phyloP scores from a whole-genome alignment of 345 rosid genomes.

The Pistacia integerrima region DNA sequence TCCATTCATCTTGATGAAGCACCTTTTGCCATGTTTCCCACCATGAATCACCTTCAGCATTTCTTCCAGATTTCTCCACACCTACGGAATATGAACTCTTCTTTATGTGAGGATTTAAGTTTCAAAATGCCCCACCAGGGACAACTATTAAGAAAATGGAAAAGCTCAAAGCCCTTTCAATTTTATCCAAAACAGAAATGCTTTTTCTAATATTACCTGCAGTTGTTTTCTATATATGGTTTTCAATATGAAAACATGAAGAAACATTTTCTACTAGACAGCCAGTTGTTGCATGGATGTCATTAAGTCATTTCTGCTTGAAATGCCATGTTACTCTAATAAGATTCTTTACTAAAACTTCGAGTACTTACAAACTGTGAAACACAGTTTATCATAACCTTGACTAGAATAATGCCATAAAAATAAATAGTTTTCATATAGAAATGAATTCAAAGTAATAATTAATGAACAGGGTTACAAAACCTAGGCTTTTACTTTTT shows the following conservation, averaged over 20 bases:
- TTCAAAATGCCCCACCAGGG: not conserved
- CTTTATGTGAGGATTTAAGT: not conserved
- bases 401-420: not conserved
- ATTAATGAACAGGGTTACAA: not conserved
- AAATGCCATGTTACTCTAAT: not conserved
- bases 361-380: not conserved
- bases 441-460: not conserved
- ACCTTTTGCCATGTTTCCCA: slow-evolving; percentile 99
- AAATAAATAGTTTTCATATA: not conserved
- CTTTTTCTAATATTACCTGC: not conserved
- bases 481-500: not conserved
- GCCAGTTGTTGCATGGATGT: not conserved
- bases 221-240: not conserved
- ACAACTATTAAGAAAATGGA: not conserved
- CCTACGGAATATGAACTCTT: slow-evolving; percentile 41
- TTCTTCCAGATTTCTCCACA: slow-evolving; percentile 96
- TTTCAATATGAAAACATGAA: not conserved
- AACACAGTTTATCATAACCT: not conserved
- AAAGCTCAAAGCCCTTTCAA: not conserved
- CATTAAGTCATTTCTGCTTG: not conserved
- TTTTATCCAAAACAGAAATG: not conserved
- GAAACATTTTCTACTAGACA: not conserved
- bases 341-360: not conserved
- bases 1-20: slow-evolving; percentile 98
- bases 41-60: slow-evolving; percentile 97